Evolutionary conservation across 805 yeast species (phyloP), one percentile per base, ranked within the genome.

Genomic region (Candida quercuum): DNA sequence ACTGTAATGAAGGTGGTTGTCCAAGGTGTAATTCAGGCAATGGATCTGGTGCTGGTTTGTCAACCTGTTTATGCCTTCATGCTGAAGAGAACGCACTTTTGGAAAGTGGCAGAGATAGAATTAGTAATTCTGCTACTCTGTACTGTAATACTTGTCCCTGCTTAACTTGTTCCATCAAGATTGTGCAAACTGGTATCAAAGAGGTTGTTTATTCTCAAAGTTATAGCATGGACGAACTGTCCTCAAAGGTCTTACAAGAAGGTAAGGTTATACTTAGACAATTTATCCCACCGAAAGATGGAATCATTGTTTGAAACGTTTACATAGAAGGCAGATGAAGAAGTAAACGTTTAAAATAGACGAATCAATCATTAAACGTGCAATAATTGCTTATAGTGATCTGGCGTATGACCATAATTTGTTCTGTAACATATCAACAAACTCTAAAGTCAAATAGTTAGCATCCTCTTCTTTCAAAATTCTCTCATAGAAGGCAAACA

Each of bases 71-170:
- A 34, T 93, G 99, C 59, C 62, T 93, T 24, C 99, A 93, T 59
- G 99, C 98, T 0, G 99, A 93, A 58, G 99, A 93, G 51, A 93
- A 93, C 58, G 98, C 99, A 0, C 65, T 93, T 28, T 60, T 93
- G 35, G 99, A 93, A 58, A 86, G 96, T 7, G 99, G 99, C 2
- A 70, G 97, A 45, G 95, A 85, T 47, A 66, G 98, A 39, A 73
- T 86, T 10, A 85, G 85, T 0, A 61, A 61, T 10, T 60, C 66
- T 28, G 79, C 86, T 8, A 78, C 77, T 0, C 61, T 88, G 40
- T 93, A 93, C 57, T 93, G 99, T 63, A 93, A 93, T 59, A 93
- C 99, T 0, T 86, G 99, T 53, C 99, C 99, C 0, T 93, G 99
- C 57, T 66, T 93, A 41, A 93, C 99, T 0, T 93, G 99, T 57